A percentile compares a stretch with the other conserved stretches of the same genome.
Evolutionary conservation across 2,329 filamentous ascomycete species (phyloP).

Genomic region (Hymenoscyphus linearis): DNA sequence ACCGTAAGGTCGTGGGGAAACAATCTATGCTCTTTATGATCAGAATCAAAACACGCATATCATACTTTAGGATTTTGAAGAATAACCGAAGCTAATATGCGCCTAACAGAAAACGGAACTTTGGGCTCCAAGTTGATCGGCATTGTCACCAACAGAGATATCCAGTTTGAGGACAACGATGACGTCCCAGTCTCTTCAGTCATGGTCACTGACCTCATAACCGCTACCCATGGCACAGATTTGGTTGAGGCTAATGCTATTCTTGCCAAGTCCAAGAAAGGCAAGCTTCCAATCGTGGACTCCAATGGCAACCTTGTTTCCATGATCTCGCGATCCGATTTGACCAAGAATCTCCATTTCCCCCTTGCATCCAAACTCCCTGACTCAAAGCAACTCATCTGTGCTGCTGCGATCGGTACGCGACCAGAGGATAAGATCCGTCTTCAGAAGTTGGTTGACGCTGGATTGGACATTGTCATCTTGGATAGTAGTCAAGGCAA

Average conservation of each 20-base stretch:
- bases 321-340: slow-evolving; percentile 86
- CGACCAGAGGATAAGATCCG: slow-evolving; percentile 87
- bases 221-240: slow-evolving; percentile 75
- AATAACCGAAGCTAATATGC: slow-evolving; percentile 34
- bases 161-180: slow-evolving; percentile 84
- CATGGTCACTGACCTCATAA: slow-evolving; percentile 94
- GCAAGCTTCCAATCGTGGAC: slow-evolving; percentile 92
- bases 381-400: slow-evolving; percentile 95
- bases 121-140: slow-evolving; percentile 94
- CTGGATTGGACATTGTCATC: slow-evolving; percentile 90
- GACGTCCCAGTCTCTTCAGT: slow-evolving; percentile 73
- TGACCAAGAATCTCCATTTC: slow-evolving; percentile 98
- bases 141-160: slow-evolving; percentile 96
- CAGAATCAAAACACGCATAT: slow-evolving; percentile 14
- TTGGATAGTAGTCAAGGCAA: slow-evolving; percentile 97
- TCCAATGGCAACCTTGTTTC: slow-evolving; percentile 79
- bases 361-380: slow-evolving; percentile 93
- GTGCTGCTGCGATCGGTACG: slow-evolving; percentile 91
- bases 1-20: slow-evolving; percentile 84
- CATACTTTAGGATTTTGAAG: neutral
- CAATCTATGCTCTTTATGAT: slow-evolving; percentile 46
- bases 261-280: slow-evolving; percentile 93
- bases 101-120: slow-evolving; percentile 71
- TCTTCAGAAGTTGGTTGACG: slow-evolving; percentile 82
- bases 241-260: slow-evolving; percentile 88